Evolutionary conservation across 73 alveolate genomes (phyloP).

Genomic region (Diophrys appendiculata): DNA sequence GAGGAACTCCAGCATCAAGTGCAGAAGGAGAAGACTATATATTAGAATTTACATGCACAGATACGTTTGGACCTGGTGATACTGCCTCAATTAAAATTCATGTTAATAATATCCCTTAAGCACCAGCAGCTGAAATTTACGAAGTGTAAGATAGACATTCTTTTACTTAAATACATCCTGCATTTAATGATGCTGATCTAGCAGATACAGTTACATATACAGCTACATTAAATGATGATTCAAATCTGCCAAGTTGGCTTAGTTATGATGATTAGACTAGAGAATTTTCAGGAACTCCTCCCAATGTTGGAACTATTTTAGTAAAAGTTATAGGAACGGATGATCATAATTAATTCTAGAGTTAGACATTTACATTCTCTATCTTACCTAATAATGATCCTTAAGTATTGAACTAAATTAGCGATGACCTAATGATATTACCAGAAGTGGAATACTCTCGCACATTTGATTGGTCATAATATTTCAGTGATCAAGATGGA

Average conservation of each 20-base stretch:
- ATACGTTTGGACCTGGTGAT: not conserved
- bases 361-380: too few species aligned
- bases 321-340: conserved; percentile 4
- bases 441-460: not conserved
- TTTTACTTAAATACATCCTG: not conserved
- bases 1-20: conserved; percentile 3
- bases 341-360: not conserved
- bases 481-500: not conserved
- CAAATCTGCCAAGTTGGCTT: not conserved
- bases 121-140: not conserved
- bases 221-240: not conserved
- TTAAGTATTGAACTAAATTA: too few species aligned
- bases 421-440: not conserved
- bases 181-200: conserved; percentile 11
- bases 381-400: not conserved
- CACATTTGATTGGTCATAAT: not conserved
- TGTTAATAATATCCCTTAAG: not conserved
- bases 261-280: not conserved
- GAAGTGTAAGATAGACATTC: not conserved
- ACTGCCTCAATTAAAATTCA: not conserved
- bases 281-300: conserved; percentile 3
- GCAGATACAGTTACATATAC: conserved; percentile 8
- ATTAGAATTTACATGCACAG: not conserved
- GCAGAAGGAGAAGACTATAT: not conserved
- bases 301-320: not conserved